Base-by-base conservation (phyloP, 177 flowering plant genomes). In the Vitis hybrid region DNA sequence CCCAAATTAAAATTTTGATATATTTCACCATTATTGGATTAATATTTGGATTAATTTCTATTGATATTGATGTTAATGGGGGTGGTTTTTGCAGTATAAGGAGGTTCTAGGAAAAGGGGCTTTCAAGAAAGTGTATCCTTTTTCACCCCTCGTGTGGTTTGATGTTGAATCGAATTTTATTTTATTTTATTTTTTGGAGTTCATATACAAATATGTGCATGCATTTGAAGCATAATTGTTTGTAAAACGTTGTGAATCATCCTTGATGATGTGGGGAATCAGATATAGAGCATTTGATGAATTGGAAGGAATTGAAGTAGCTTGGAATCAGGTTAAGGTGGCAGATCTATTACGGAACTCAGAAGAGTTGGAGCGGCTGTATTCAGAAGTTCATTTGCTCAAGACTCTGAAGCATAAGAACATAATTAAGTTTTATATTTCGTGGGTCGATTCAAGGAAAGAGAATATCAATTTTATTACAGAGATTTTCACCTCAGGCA, bases 401-500 rank as follows among this genome's bases (percentile, higher is more conserved):
- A 90, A 93, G 78, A 93, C 99, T 10, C 80, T 96, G 74, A 96
- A 93, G 80, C 99, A 96, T 77, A 94, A 93, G 82, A 96, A 89
- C 77, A 96, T 96, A 20, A 96, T 96, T 70, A 96, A 96, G 76
- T 96, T 93, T 71, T 93, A 93, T 81, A 80, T 71, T 72, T 90
- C 99, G 4, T 96, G 99, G 98, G 84, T 90, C n/a, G 99, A 93
- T 65, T 59, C 87, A 10, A 82, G 81, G 68, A 73, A 81, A 20
- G 85, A 86, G 75, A 70, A 85, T 57, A 88, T 96, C 66, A 96
- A 96, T 79, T 80, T 96, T 79, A 92, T 96, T 52, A 93, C 99
- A 29, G 99, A 96, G 83, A 85, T 96, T 61, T 96, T 96, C 85
- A 96, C 98, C 19, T 96, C 98, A 0, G 99, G 99, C 57, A 96